Evolutionary conservation across 371 early-diverging fungal species (phyloP), one percentile per base, ranked within the genome.

Genomic region (Mortierella sp.): DNA sequence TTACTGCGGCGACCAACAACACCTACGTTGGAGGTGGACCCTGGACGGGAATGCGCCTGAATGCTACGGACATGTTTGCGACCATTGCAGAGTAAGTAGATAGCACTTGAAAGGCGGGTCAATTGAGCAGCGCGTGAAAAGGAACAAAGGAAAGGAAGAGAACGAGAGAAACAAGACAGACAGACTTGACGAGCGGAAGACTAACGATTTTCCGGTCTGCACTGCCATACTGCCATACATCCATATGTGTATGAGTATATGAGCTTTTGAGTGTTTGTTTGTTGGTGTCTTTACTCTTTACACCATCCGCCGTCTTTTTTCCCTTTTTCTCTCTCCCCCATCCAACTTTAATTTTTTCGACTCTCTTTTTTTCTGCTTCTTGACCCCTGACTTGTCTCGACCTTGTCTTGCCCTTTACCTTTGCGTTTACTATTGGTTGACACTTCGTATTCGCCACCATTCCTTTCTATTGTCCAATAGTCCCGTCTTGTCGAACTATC

Each of bases 1-100:
- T 70, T 54, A 72, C 77, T 12, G 80, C 74, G n/a, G 60, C 78
- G 35, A 10, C 80, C 14, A 82, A 82, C 65, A 35, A 18, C 35
- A 74, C 79, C n/a, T 54, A 29, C 14, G 1, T 21, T 24, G 72
- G 80, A 12, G 68, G 72, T 16, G 80, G 80, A 11, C 46, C 77
- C n/a, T 86, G 87, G 87, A 73, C 60, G 3, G 80, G 80, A 38
- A 27, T 82, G 21, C 80, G 87, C 4, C 46, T 77, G 72, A 82
- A 80, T 56, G 75, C 71, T n/a, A 79, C 82, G 16, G 41, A n/a
- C 2, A 32, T 63, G 54, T 4, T 38, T 10, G 24, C 46, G 10
- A 77, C 77, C 6, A 6, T 27, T 2, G 63, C 46, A 11, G 82
- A 86, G 87, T 86, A 80, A 55, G 87, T 80, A 46, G 11, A 2